Conservation (phyloP, 164 flowering plant genomes). For the Amborella trichopoda region DNA sequence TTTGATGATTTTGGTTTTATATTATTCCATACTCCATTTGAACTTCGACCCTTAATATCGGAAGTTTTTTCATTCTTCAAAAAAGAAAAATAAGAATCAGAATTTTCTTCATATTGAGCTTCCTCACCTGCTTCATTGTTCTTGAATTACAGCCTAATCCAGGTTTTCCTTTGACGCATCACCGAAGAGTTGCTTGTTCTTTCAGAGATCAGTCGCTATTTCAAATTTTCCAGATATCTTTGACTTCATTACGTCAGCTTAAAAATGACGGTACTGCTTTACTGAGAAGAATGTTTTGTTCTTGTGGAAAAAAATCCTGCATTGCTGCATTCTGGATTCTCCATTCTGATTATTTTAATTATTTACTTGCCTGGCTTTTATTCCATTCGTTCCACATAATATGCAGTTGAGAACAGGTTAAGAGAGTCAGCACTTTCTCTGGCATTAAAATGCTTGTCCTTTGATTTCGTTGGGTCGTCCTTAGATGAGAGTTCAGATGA, state of each 20-base stretch:
- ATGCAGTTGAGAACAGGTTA: slow-evolving; percentile 51
- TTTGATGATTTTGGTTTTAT: too few species aligned
- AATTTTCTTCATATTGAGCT: too few species aligned
- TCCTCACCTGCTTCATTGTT: too few species aligned
- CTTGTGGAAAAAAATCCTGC: background rate
- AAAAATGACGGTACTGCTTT: slow-evolving; percentile 64
- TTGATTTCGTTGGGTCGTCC: slow-evolving; percentile 94
- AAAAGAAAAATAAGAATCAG: too few species aligned
- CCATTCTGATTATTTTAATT: background rate
- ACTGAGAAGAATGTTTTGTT: background rate
- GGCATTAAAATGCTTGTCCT: slow-evolving; percentile 74
- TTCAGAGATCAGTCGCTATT: slow-evolving; percentile 85
- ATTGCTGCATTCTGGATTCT: background rate
- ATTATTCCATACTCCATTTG: too few species aligned
- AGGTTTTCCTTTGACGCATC: slow-evolving; percentile 82
- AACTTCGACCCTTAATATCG: too few species aligned
- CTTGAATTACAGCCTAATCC: slow-evolving; percentile 50
- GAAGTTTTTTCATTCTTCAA: too few species aligned
- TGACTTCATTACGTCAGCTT: slow-evolving; percentile 65
- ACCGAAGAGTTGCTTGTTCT: slow-evolving; percentile 79
- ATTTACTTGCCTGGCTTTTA: background rate
- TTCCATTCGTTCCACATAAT: slow-evolving; percentile 7
- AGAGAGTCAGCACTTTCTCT: slow-evolving; percentile 87
- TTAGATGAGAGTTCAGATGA: slow-evolving; percentile 98
- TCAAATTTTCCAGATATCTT: slow-evolving; percentile 80